Evolutionary conservation across 2,329 filamentous ascomycete species (phyloP).

Genomic region (Cladosporium sp.): DNA sequence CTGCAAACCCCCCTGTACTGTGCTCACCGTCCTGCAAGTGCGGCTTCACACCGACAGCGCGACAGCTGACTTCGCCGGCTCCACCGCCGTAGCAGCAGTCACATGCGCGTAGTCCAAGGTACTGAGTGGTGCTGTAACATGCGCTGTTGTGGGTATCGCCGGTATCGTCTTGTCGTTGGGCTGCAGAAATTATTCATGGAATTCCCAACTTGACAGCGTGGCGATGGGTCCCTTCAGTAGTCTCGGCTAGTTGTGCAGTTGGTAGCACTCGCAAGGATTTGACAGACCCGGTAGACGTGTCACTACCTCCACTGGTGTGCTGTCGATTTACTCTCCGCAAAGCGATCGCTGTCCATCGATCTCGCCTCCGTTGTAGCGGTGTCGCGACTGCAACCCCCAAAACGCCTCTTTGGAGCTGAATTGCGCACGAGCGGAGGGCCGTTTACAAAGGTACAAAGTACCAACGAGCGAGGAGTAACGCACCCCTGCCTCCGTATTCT

Average conservation of each 20-base stretch:
- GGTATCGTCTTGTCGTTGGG: constrained; percentile 5
- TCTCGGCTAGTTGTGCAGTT: neutral
- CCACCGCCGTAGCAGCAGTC: constrained; percentile 8
- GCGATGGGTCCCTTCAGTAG: neutral
- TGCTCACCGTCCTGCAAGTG: constrained; percentile 10
- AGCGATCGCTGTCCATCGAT: constrained; percentile 11
- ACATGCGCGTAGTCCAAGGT: constrained; percentile 4
- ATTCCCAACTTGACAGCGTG: constrained; percentile 5
- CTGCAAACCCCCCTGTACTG: constrained; percentile 3
- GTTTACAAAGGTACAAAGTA: neutral
- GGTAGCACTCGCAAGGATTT: neutral
- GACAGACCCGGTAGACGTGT: constrained; percentile 5
- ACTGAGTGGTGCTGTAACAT: constrained; percentile 5
- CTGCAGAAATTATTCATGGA: constrained; percentile 6
- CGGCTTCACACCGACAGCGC: constrained; percentile 12
- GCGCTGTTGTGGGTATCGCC: neutral
- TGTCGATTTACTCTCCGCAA: constrained; percentile 1
- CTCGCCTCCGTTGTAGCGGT: constrained; percentile 13
- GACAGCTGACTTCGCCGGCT: constrained; percentile 5
- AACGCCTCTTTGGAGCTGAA: neutral
- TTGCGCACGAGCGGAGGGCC: constrained; percentile 7
- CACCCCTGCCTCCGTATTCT: constrained; percentile 15
- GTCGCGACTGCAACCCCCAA: constrained; percentile 11
- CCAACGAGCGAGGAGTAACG: neutral
- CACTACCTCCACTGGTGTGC: neutral